Evolutionary conservation across 2,329 filamentous ascomycete genomes (phyloP), one percentile per base, ranked within the genome.

Genomic region (Botrytis deweyae): DNA sequence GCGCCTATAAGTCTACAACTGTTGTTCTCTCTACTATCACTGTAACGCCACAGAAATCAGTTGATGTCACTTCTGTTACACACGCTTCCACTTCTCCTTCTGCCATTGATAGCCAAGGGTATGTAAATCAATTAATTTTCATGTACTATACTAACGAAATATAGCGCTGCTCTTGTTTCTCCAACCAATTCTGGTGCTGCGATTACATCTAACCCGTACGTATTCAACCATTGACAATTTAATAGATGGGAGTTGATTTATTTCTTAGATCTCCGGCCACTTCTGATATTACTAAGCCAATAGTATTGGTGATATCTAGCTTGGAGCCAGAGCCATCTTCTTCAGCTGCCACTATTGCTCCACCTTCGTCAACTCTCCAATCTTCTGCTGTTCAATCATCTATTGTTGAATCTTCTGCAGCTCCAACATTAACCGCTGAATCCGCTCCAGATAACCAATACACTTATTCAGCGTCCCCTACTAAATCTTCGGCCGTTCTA

Each of bases 121-220:
- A 69, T 14, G 49, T 58, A 5, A 42, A 58, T n/a, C 8, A 25
- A 16, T 5, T 10, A 3, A 22, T 4, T 25, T 18, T n/a, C 3
- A 1, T 69, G n/a, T 33, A 33, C 46, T 58, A 0, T 25, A 14
- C 49, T 59, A 5, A 68, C 42, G 8, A 29, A 8, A 29, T 33
- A 3, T 58, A 68, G 66, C 10, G 66, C 49, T 22, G 66, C 36
- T 58, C 66, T 68, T 42, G 18, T 68, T 68, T 58, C 49, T 42
- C 16, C 64, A 49, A 3, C 16, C 38, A 20, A 49, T 63, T 46
- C 29, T 66, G 29, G 20, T 9, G n/a, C 25, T 42, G 4, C 25
- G 1, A 22, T 12, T 33, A 42, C 66, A 68, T 58, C 66, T 68
- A 7, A 25, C 22, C 18, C 4, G 66, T 68, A 58, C 29, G 66